Evolutionary conservation across 805 yeast genomes (phyloP).

Genomic region (Sungouiozyma ichnusensis): DNA sequence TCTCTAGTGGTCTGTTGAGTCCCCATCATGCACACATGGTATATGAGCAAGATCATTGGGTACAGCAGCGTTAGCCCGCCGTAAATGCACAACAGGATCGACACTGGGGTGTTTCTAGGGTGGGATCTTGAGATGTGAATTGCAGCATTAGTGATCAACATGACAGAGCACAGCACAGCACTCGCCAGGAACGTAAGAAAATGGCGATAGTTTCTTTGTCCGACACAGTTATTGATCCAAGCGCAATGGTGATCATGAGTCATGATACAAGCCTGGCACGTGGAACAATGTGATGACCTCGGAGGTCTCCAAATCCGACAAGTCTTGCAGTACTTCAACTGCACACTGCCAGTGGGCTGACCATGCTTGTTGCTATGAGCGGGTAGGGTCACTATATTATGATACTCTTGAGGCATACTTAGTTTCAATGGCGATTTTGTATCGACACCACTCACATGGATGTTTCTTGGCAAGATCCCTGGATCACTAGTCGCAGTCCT

Average conservation of each 20-base stretch:
- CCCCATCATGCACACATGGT: constrained; percentile 45
- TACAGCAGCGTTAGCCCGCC: constrained; percentile 39
- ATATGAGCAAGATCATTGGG: constrained; percentile 42
- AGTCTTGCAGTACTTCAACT: constrained; percentile 49
- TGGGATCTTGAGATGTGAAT: constrained; percentile 14
- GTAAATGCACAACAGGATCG: constrained; percentile 45
- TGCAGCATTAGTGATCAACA: constrained; percentile 16
- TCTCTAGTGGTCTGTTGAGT: constrained; percentile 67
- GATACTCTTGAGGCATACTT: constrained; percentile 47
- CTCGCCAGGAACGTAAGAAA: constrained; percentile 43
- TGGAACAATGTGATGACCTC: constrained; percentile 62
- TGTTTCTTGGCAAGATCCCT: constrained; percentile 57
- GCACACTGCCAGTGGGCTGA: constrained; percentile 11
- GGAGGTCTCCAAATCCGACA: constrained; percentile 74
- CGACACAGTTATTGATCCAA: constrained; percentile 68
- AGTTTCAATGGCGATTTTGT: constrained; percentile 14
- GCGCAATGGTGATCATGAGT: constrained; percentile 62
- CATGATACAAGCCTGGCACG: constrained; percentile 54
- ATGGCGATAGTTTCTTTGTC: constrained; percentile 57
- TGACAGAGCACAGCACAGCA: constrained; percentile 24
- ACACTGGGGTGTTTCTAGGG: constrained; percentile 26
- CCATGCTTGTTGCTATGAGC: constrained; percentile 4
- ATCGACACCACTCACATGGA: constrained; percentile 40
- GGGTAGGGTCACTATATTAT: constrained; percentile 33
- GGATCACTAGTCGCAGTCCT: constrained; percentile 56